Conservation (phyloP, 495 filamentous ascomycete species). For the Talaromyces nanjingensis region DNA sequence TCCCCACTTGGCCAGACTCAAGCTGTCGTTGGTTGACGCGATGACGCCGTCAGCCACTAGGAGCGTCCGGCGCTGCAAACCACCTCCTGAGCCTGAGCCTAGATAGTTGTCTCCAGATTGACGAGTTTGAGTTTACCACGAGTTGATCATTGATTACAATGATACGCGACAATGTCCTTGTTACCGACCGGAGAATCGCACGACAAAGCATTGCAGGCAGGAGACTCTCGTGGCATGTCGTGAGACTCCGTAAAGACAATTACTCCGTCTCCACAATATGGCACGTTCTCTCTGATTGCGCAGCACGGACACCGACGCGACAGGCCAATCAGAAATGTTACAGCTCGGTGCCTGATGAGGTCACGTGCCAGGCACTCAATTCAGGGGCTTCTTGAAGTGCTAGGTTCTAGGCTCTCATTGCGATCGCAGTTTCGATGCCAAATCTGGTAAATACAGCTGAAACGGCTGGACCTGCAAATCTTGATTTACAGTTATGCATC, state of each 20-base stretch:
- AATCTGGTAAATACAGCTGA: neutral
- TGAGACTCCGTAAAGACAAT: neutral
- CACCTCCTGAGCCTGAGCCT: conserved; percentile 1
- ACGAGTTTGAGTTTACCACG: neutral
- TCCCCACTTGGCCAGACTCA: conserved; percentile 1
- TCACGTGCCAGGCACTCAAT: neutral
- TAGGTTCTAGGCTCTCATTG: neutral
- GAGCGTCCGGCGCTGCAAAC: neutral
- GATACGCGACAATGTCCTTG: neutral
- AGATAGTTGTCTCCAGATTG: neutral
- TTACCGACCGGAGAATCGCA: neutral
- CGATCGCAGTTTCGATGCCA: neutral
- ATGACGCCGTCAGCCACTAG: conserved; percentile 6
- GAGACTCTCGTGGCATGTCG: neutral
- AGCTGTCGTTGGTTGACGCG: conserved; percentile 5
- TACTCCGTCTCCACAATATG: neutral
- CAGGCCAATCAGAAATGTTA: neutral
- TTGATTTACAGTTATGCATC: neutral
- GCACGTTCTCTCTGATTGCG: neutral
- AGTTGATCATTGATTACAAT: neutral
- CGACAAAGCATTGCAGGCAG: neutral
- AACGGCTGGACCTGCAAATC: neutral
- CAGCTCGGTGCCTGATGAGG: neutral
- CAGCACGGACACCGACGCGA: neutral
- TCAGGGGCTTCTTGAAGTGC: neutral